Conservation (phyloP, 169 alveolate species). For the Eimeria maxima region DNA sequence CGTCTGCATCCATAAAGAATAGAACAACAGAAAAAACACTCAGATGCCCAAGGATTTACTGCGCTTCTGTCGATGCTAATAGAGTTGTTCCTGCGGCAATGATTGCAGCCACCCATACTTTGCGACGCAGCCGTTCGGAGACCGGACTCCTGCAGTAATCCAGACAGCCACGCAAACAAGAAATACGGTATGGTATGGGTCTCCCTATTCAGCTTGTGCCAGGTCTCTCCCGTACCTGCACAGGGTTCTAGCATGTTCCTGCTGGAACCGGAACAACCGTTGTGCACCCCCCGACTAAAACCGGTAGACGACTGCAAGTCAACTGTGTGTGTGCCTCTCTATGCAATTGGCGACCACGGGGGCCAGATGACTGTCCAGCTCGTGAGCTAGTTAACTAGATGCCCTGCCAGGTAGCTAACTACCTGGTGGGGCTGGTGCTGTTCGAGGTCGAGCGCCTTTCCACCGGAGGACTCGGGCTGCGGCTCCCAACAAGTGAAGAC, state of each 20-base stretch:
- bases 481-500: slow-evolving; percentile 16
- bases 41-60: neutral
- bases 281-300: neutral
- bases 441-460: slow-evolving; percentile 51
- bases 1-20: slow-evolving; percentile 29
- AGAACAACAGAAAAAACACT: neutral
- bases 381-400: too few species aligned
- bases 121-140: slow-evolving; percentile 75
- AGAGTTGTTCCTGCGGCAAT: neutral
- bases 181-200: neutral
- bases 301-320: neutral
- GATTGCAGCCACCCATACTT: slow-evolving; percentile 31
- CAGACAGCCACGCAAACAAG: neutral
- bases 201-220: neutral
- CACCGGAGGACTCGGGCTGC: slow-evolving; percentile 59
- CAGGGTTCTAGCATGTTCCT: neutral
- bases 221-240: neutral
- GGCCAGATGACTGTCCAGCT: neutral
- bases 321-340: neutral
- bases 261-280: neutral
- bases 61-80: neutral
- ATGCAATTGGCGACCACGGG: neutral
- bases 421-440: slow-evolving; percentile 78
- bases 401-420: neutral
- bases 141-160: slow-evolving; percentile 25